Percentiles rank a stretch among this genome's conserved stretches.
phyloP scores from a whole-genome alignment of 2,329 filamentous ascomycete genomes.

The Torrubiellomyces zombiae region DNA sequence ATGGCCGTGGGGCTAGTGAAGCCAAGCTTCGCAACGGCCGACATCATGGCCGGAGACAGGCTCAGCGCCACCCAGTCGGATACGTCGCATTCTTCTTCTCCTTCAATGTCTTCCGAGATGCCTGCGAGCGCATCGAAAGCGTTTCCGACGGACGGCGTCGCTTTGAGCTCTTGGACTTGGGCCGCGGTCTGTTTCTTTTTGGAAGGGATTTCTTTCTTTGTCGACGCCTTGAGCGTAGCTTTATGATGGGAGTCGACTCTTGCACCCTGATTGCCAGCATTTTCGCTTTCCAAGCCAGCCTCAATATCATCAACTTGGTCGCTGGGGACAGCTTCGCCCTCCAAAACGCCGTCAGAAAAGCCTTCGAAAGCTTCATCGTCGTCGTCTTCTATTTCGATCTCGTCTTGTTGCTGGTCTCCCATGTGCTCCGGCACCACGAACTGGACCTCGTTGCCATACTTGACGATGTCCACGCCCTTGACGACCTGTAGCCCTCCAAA shows the following conservation, averaged over 20 bases:
- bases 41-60: slow-evolving; percentile 54
- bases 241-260: not conserved
- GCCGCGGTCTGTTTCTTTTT: not conserved
- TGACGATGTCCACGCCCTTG: slow-evolving; percentile 75
- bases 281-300: slow-evolving; percentile 13
- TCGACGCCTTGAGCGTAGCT: not conserved
- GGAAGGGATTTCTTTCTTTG: not conserved
- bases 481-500: slow-evolving; percentile 89
- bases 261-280: slow-evolving; percentile 12
- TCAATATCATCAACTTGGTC: slow-evolving; percentile 15
- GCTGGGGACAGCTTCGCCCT: slow-evolving; percentile 15
- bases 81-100: slow-evolving; percentile 47
- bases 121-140: slow-evolving; percentile 37
- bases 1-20: slow-evolving; percentile 73
- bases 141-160: no score
- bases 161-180: slow-evolving; percentile 5
- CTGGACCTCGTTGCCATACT: slow-evolving; percentile 39
- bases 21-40: slow-evolving; percentile 60
- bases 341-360: slow-evolving; percentile 35
- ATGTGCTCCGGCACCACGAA: slow-evolving; percentile 28
- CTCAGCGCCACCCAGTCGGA: slow-evolving; percentile 64
- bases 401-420: slow-evolving; percentile 5
- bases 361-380: slow-evolving; percentile 47
- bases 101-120: slow-evolving; percentile 34
- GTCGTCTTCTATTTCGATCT: slow-evolving; percentile 9